A percentile compares a stretch with the other conserved stretches of the same genome.
Conservation (phyloP, 495 filamentous ascomycete species). For the Aspergillus funiculosus region DNA sequence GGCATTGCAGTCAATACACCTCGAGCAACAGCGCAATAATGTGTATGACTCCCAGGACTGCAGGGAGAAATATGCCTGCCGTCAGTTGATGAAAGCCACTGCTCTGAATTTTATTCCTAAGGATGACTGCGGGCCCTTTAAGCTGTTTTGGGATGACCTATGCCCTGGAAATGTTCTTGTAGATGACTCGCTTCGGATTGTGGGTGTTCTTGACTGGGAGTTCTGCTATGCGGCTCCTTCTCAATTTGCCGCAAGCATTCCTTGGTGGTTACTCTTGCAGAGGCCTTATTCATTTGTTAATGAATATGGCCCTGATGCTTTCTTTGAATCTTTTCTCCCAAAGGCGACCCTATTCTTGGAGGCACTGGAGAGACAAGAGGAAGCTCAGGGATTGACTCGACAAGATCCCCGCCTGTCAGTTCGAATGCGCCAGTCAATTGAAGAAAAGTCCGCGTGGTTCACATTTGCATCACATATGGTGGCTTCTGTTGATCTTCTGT, state of each 20-base stretch:
- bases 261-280: constrained; percentile 8
- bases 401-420: neutral
- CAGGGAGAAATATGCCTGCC: constrained; percentile 31
- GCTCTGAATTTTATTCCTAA: constrained; percentile 16
- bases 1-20: constrained; percentile 35
- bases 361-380: neutral
- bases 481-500: neutral
- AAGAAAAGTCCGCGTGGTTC: neutral
- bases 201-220: constrained; percentile 5
- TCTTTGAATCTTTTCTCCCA: neutral
- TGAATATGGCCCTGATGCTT: neutral
- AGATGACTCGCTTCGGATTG: neutral
- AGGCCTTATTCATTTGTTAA: neutral
- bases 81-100: constrained; percentile 16
- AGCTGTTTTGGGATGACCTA: constrained; percentile 15
- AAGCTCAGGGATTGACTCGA: neutral
- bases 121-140: constrained; percentile 25
- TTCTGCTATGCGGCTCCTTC: constrained; percentile 2
- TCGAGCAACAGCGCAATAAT: constrained; percentile 39
- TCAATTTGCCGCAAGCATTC: neutral
- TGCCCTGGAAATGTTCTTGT: constrained; percentile 3
- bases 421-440: neutral
- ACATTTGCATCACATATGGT: neutral
- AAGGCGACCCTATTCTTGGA: neutral
- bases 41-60: constrained; percentile 34